Evolutionary conservation across 1,139 yeast genomes (phyloP).

Genomic region (Hyphopichia fennica): DNA sequence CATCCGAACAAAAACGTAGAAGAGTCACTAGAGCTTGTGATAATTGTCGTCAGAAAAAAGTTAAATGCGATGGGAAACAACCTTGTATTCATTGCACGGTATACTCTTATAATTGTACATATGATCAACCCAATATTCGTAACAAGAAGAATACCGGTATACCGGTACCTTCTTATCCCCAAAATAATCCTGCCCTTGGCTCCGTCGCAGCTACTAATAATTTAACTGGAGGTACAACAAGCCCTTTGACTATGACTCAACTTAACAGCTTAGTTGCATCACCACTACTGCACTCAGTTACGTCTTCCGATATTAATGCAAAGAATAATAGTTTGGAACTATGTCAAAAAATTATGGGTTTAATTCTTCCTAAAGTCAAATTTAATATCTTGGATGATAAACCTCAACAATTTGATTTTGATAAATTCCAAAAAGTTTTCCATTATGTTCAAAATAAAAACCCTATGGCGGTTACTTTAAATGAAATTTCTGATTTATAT

Average conservation of each 20-base stretch:
- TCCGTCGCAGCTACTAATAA: neutral
- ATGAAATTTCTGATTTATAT: slow-evolving; percentile 26
- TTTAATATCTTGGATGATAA: slow-evolving; percentile 35
- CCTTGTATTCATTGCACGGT: slow-evolving; percentile 92
- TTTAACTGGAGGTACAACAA: neutral
- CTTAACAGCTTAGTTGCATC: neutral
- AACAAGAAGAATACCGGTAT: slow-evolving; percentile 41
- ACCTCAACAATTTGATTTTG: slow-evolving; percentile 33
- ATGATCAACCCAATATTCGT: slow-evolving; percentile 73
- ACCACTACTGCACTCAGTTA: slow-evolving; percentile 3
- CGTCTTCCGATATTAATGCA: neutral
- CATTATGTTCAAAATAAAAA: slow-evolving; percentile 22
- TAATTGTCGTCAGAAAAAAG: slow-evolving; percentile 74
- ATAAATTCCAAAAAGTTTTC: slow-evolving; percentile 28
- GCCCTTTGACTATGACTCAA: neutral
- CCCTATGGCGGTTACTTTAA: slow-evolving; percentile 14
- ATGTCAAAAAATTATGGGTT: slow-evolving; percentile 33
- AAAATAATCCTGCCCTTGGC: slow-evolving; percentile 1
- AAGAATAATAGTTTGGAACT: slow-evolving; percentile 17
- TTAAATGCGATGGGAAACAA: slow-evolving; percentile 83
- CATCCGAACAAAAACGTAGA: slow-evolving; percentile 54
- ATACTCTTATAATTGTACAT: slow-evolving; percentile 70
- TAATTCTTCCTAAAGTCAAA: slow-evolving; percentile 52
- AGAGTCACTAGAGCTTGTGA: slow-evolving; percentile 86
- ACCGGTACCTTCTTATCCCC: slow-evolving; percentile 23